Conservation (phyloP, 768 basidiomycete species). For the Cystofilobasidium ferigula region DNA sequence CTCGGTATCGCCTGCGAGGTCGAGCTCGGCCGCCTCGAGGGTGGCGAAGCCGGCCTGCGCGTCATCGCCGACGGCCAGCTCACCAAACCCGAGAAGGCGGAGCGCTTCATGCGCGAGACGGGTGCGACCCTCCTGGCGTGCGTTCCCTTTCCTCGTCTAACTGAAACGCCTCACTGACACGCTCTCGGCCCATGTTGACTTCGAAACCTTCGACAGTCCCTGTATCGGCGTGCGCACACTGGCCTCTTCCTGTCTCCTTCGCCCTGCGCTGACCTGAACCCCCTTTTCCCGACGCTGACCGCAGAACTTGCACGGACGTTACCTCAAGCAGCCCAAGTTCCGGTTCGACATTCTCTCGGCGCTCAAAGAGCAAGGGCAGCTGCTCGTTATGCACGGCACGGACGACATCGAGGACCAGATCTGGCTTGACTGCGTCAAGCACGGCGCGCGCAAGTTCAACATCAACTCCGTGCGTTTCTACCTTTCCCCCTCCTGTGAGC, state of each 20-base stretch:
- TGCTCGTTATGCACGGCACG: slow-evolving; percentile 26
- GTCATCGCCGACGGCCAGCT: slow-evolving; percentile 37
- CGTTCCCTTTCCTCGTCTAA: slow-evolving; percentile 21
- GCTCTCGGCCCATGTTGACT: not conserved
- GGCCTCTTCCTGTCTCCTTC: not conserved
- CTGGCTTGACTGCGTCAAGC: slow-evolving; percentile 34
- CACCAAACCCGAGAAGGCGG: slow-evolving; percentile 37
- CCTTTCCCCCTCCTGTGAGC: not conserved
- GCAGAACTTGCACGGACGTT: slow-evolving; percentile 39
- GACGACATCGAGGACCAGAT: slow-evolving; percentile 38
- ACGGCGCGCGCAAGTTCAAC: slow-evolving; percentile 31
- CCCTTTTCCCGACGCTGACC: too few species aligned
- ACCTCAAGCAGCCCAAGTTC: slow-evolving; percentile 36
- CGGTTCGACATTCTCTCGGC: slow-evolving; percentile 29
- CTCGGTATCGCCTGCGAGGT: slow-evolving; percentile 38
- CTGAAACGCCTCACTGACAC: not conserved
- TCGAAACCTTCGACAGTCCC: not conserved
- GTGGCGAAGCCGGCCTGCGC: slow-evolving; percentile 28
- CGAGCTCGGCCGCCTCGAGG: slow-evolving; percentile 37
- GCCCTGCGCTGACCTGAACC: not conserved
- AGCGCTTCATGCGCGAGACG: slow-evolving; percentile 37
- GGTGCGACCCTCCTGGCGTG: slow-evolving; percentile 38
- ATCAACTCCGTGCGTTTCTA: slow-evolving; percentile 16
- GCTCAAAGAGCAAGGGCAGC: slow-evolving; percentile 16
- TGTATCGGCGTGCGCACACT: not conserved